These are phyloP conservation scores for Leucosporidium scottii DNA, from an alignment of 768 basidiomycete genomes.

Conservation along the genomic window DNA sequence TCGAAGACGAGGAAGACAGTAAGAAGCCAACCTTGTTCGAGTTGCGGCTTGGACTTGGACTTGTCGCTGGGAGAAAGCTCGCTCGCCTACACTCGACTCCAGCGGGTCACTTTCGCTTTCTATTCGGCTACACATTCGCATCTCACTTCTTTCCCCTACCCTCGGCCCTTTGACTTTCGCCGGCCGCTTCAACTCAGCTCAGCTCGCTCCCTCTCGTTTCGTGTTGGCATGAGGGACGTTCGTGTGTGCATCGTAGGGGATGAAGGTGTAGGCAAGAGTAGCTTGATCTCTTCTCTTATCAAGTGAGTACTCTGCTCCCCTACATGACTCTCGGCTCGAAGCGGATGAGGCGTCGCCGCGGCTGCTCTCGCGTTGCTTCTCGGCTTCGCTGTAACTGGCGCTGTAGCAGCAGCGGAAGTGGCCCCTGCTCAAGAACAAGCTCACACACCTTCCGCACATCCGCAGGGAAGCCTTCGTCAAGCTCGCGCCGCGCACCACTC, in stretches of 20 bases:
- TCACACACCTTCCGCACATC: background rate
- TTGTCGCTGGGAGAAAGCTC: background rate
- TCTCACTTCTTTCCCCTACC: no score
- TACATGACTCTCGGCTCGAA: background rate
- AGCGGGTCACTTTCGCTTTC: background rate
- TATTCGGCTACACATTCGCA: background rate
- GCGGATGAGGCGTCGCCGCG: background rate
- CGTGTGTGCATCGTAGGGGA: conserved; percentile 90
- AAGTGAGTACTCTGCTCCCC: conserved; percentile 54
- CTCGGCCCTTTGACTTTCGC: background rate
- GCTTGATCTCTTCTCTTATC: conserved; percentile 92
- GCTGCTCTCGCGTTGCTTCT: conserved; percentile 2
- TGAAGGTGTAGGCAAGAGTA: conserved; percentile 96
- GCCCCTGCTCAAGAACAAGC: background rate
- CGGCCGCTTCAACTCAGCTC: background rate
- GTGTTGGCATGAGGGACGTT: conserved; percentile 58
- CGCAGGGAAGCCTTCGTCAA: conserved; percentile 26
- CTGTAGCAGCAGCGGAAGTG: background rate
- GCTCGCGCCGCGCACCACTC: conserved; percentile 46
- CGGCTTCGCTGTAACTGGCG: background rate
- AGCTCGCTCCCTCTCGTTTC: background rate
- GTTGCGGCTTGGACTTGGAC: background rate
- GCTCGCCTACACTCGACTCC: background rate
- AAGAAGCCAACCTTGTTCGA: background rate
- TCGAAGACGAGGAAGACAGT: background rate